Conservation (phyloP, 768 basidiomycete genomes). For the Cubamyces lactineus region DNA sequence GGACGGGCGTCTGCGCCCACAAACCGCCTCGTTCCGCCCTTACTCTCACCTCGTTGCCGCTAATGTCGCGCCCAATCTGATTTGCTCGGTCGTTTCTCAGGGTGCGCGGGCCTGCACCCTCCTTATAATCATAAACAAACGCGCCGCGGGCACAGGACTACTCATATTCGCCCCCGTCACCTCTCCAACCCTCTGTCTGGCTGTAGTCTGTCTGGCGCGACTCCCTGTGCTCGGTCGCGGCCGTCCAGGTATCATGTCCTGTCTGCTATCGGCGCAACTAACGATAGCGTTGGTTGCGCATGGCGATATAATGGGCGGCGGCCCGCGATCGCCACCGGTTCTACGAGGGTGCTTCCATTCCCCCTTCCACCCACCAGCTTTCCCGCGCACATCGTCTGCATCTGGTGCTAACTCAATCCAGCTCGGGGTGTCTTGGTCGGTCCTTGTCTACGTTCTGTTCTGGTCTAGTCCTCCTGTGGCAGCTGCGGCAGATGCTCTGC, state of each 20-base stretch:
- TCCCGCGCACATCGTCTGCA: conserved; percentile 8
- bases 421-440: conserved; percentile 7
- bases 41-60: conserved; percentile 14
- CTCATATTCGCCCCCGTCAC: neutral
- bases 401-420: neutral
- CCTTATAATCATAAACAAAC: conserved; percentile 4
- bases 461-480: conserved; percentile 3
- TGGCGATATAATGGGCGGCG: neutral
- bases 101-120: conserved; percentile 4
- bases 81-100: neutral
- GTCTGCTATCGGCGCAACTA: neutral
- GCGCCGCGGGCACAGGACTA: neutral
- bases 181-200: neutral
- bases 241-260: neutral
- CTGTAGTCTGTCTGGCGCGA: neutral
- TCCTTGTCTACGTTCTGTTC: neutral
- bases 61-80: conserved; percentile 12
- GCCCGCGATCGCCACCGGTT: neutral
- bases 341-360: conserved; percentile 9
- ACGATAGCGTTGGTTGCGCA: neutral
- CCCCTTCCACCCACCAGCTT: neutral
- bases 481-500: neutral
- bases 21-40: conserved; percentile 19
- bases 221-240: neutral
- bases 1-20: conserved; percentile 19